Percentiles rank a stretch among this genome's conserved stretches.
phyloP scores from a whole-genome alignment of 108 stramenopile genomes.

The Seminavis robusta region DNA sequence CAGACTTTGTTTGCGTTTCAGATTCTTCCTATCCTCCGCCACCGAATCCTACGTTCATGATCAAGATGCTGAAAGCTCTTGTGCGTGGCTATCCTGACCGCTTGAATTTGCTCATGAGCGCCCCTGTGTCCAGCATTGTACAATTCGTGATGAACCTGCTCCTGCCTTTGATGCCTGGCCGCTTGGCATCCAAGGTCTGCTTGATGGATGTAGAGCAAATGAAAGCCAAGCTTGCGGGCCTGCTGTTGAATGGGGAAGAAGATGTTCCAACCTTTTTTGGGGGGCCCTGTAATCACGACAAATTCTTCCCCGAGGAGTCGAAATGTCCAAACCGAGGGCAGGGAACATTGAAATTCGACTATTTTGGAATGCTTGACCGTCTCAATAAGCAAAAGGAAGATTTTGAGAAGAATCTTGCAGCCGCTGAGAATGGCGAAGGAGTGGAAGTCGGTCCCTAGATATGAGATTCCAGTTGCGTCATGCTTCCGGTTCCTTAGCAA shows the following conservation, averaged over 20 bases:
- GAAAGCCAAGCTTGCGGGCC: constrained; percentile 41
- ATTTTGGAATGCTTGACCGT: constrained; percentile 81
- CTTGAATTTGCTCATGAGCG: constrained; percentile 67
- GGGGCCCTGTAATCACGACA: constrained; percentile 74
- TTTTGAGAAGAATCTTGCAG: too few relatives aligned
- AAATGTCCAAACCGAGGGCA: constrained; percentile 70
- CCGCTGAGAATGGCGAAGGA: too few relatives aligned
- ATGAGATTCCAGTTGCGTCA: too few relatives aligned
- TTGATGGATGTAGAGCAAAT: constrained; percentile 56
- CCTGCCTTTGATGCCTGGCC: constrained; percentile 84
- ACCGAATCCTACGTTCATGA: constrained; percentile 83
- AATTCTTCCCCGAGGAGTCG: constrained; percentile 71
- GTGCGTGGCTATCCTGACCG: constrained; percentile 87
- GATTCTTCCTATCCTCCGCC: constrained; percentile 85
- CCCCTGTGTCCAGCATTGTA: constrained; percentile 76
- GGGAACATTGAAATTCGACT: constrained; percentile 86
- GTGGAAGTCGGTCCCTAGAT: too few relatives aligned
- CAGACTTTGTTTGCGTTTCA: constrained; percentile 82
- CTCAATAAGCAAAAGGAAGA: constrained; percentile 51
- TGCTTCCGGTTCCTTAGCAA: too few relatives aligned
- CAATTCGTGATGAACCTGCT: constrained; percentile 87
- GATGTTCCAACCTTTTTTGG: constrained; percentile 87
- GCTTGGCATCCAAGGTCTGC: constrained; percentile 71
- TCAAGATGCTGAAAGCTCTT: constrained; percentile 80
- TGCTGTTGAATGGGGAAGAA: constrained; percentile 77